Evolutionary conservation across 1,284 basidiomycete genomes (phyloP), one percentile per base, ranked within the genome.

Genomic region (Singerocomus inundabilis): DNA sequence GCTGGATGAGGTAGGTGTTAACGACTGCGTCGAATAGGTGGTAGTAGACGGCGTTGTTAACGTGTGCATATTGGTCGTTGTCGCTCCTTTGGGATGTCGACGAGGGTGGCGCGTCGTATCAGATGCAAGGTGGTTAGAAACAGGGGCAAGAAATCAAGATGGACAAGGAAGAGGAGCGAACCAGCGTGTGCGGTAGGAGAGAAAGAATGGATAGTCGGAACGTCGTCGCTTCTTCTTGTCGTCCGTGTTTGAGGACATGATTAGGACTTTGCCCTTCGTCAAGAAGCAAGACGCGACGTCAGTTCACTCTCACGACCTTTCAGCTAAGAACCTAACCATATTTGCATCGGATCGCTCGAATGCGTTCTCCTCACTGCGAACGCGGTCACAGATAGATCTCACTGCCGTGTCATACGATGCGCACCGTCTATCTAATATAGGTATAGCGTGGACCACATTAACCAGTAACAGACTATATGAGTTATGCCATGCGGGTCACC

Each of bases 31-130:
- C 87, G 64, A 89, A 86, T 46, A 88, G 75, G 60, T 86, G 84
- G 63, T 88, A 87, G 66, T 88, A 90, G n/a, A 88, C 70, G 0
- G 84, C 76, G 66, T 90, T 90, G 68, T 90, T 90, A 57, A 89
- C 71, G 55, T 90, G 87, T 7, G 79, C 76, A 61, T 90, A 90
- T 59, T 88, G 86, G 70, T 90, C 88, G 58, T 90, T 90, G 72
- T 90, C 88, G 58, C 79, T 86, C 86, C 87, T 84, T 69, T 26
- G 44, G 12, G 36, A 7, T 51, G 11, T 45, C 31, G 28, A 48
- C 1, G 15, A 16, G 11, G 35, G 16, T 9, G 25, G 28, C 21
- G 15, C 2, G 16, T 25, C 46, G 31, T 30, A 26, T 24, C 21
- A 31, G 15, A 26, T 7, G 12, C 6, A 35, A 38, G n/a, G n/a